Base-by-base conservation (phyloP, 2,329 filamentous ascomycete genomes). In the Fonsecaea erecta region DNA sequence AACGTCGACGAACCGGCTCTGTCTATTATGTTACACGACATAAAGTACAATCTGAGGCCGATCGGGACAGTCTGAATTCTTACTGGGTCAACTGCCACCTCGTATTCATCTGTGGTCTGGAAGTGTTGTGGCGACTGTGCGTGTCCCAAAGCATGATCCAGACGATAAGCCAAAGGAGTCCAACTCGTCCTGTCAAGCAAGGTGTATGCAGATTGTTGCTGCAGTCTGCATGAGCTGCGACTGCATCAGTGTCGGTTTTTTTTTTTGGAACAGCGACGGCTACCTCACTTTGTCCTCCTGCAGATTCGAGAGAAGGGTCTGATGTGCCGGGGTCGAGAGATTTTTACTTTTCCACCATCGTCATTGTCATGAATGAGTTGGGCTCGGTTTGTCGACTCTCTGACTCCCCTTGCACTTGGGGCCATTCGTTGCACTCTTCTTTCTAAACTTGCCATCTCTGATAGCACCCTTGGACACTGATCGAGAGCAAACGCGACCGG, bases 101-200 rank as follows among this genome's bases (percentile, higher is more conserved):
- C 57, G 57, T 60, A 60, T 52, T 52, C 18, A 34, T 37, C 18
- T 3, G 26, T n/a, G 43, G 46, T 37, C 61, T 59, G 61, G 52
- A 53, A 54, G 14, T 18, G n/a, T 14, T 32, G 62, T 60, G 48
- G 62, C 60, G 40, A 62, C 51, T 37, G 37, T 51, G 60, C 30
- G 37, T 57, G 48, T 61, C 48, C 32, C 18, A 53, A 52, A 52
- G 30, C 57, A 32, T 52, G 30, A 4, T 28, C 52, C 53, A 52
- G 61, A 63, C 24, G 46, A 63, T 52, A 63, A 56, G 53, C 40
- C 35, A 14, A 48, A 63, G 24, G n/a, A 52, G 30, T n/a, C 18
- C 53, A 56, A 63, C 43, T 57, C 21, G 53, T 46, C 35, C 11
- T 18, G 24, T 63, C 14, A 56, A 24, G 37, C 37, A 40, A 48